Evolutionary conservation across 345 rosid genomes (phyloP).

Genomic region (Rhizophora apiculata): DNA sequence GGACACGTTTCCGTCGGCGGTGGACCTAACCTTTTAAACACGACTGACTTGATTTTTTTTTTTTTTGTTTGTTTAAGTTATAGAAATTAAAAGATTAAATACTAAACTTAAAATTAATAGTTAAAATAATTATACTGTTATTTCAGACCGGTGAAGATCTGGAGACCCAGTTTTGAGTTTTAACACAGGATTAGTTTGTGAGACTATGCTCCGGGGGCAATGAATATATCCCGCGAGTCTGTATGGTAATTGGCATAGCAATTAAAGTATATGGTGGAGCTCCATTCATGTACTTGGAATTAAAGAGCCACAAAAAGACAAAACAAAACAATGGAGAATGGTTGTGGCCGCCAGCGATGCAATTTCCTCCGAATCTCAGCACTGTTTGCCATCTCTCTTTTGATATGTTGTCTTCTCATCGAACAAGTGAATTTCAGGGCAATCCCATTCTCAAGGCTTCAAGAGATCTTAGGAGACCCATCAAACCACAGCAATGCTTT

Average conservation of each 20-base stretch:
- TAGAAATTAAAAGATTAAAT: too few relatives aligned
- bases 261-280: too few relatives aligned
- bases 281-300: not conserved
- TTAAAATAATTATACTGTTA: too few relatives aligned
- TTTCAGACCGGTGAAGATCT: not conserved
- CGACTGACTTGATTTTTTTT: too few relatives aligned
- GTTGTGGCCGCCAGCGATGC: not conserved
- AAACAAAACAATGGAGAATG: not conserved
- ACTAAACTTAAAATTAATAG: too few relatives aligned
- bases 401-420: slow-evolving; percentile 4
- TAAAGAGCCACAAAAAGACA: not conserved
- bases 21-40: not conserved
- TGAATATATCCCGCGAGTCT: too few relatives aligned
- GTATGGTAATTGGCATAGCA: too few relatives aligned
- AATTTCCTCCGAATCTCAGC: not conserved
- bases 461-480: not conserved
- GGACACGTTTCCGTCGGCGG: not conserved
- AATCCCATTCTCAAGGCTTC: slow-evolving; percentile 6
- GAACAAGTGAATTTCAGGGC: not conserved
- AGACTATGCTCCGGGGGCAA: too few relatives aligned
- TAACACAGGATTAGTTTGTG: too few relatives aligned
- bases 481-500: not conserved
- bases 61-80: too few relatives aligned
- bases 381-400: slow-evolving; percentile 1
- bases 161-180: not conserved